These are phyloP conservation scores for Podospora australis DNA, from an alignment of 495 filamentous ascomycete genomes.

Conservation along the genomic window DNA sequence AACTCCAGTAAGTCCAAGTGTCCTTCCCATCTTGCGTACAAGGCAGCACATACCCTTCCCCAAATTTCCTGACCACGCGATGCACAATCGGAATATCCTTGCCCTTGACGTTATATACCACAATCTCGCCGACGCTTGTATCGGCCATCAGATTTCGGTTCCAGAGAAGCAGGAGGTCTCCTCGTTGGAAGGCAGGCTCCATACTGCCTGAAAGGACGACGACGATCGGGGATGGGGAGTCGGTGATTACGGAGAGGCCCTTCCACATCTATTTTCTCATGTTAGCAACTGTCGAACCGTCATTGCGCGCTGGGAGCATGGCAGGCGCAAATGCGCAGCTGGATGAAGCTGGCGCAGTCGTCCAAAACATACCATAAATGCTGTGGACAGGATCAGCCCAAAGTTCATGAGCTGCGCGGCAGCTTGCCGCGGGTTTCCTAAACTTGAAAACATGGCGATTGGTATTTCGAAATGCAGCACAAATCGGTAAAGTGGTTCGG, in stretches of 20 bases:
- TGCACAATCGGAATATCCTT: constrained; percentile 97
- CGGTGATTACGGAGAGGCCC: constrained; percentile 75
- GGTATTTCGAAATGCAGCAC: neutral
- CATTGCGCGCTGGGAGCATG: neutral
- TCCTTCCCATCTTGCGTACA: too few species aligned
- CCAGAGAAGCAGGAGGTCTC: constrained; percentile 91
- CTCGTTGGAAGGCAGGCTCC: constrained; percentile 96
- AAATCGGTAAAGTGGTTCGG: neutral
- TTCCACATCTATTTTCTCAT: constrained; percentile 68
- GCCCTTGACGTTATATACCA: constrained; percentile 87
- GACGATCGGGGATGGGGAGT: constrained; percentile 89
- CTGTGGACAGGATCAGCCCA: constrained; percentile 85
- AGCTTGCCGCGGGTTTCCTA: constrained; percentile 73
- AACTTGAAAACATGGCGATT: constrained; percentile 60
- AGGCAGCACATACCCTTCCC: constrained; percentile 43
- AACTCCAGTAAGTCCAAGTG: too few species aligned
- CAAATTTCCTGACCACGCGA: constrained; percentile 69
- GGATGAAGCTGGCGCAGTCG: neutral
- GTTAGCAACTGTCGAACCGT: neutral
- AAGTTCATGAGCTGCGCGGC: constrained; percentile 92
- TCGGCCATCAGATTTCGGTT: constrained; percentile 67
- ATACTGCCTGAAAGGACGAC: constrained; percentile 92
- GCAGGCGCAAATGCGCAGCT: neutral
- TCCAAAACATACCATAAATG: constrained; percentile 64
- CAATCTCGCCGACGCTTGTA: constrained; percentile 76